These are phyloP conservation scores for Celoporthe dispersa DNA, from an alignment of 2,329 filamentous ascomycete genomes.

Conservation along the genomic window DNA sequence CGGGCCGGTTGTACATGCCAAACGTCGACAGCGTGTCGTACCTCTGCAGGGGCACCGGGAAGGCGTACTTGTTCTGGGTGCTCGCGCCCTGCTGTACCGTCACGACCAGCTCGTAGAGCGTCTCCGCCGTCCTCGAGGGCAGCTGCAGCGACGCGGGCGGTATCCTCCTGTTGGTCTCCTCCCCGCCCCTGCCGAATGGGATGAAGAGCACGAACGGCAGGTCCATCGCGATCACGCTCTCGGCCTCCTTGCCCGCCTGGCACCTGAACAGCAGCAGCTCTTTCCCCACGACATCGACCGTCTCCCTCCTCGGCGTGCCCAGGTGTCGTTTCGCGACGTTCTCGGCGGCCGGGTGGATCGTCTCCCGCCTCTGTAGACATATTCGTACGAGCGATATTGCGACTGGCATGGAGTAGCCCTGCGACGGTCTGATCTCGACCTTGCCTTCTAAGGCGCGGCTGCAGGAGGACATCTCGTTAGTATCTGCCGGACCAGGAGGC, in stretches of 20 bases:
- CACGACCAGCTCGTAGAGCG: constrained; percentile 94
- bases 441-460: constrained; percentile 99
- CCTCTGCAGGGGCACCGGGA: constrained; percentile 86
- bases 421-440: constrained; percentile 89
- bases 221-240: constrained; percentile 94
- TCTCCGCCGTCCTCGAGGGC: constrained; percentile 92
- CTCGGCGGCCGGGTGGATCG: constrained; percentile 94
- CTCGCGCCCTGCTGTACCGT: constrained; percentile 89
- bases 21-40: constrained; percentile 98
- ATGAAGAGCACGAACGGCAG: constrained; percentile 97
- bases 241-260: constrained; percentile 79
- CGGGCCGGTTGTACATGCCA: constrained; percentile 98
- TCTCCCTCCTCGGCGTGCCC: constrained; percentile 86
- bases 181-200: constrained; percentile 87
- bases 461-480: constrained; percentile 32
- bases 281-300: constrained; percentile 91
- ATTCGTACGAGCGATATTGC: constrained; percentile 92
- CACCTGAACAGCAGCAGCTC: constrained; percentile 92
- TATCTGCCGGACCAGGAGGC: constrained; percentile 23
- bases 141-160: constrained; percentile 91
- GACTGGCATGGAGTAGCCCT: constrained; percentile 86
- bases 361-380: constrained; percentile 89
- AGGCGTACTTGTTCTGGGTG: constrained; percentile 87
- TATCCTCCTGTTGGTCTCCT: constrained; percentile 86
- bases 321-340: constrained; percentile 91